Evolutionary conservation across 495 filamentous ascomycete species (phyloP), one percentile per base, ranked within the genome.

Genomic region (Trichoderma orchidacearum): DNA sequence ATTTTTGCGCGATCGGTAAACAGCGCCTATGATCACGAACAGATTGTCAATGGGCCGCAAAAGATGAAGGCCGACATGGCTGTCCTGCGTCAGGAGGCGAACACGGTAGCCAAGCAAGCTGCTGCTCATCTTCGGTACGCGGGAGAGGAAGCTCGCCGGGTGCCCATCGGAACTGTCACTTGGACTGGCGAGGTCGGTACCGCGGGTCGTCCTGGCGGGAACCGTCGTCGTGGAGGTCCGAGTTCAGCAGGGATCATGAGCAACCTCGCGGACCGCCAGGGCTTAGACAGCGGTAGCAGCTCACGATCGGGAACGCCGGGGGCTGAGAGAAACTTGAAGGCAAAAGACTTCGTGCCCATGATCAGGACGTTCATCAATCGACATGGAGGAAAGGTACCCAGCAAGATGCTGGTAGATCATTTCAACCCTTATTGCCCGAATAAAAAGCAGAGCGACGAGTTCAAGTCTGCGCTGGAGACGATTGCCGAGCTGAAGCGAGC

Each of bases 131-230:
- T 98, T 3, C 81, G 82, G 29, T 80, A 80, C 48, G 85, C 89
- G 25, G 82, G 80, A 32, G 82, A 90, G 68, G 75, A 79, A 9
- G 89, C 90, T 2, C 77, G 80, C 21, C 77, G 72, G 3, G 74
- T 89, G 1, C 85, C 86, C 0, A 82, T 92, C 51, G 93, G 92
- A 34, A 86, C 86, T 0, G 86, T 92, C 13, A 97, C 93, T 1
- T 98, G 93, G 93, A 98, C 93, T 0, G 93, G 93, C 9, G 75
- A 82, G 56, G 79, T 85, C 41, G 93, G 93, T 7, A 73, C 82
- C 30, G 85, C 82, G 3, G 92, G 92, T 23, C 66, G 74, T 3
- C 78, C 78, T 2, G 50, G 51, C 11, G 71, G 70, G 28, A 61
- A 65, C 18, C 68, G 72, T 23, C 69, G 72, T 0, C 67, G 62